A percentile compares a stretch with the other conserved stretches of the same genome.
Evolutionary conservation across 2,329 filamentous ascomycete species (phyloP).

Genomic region (Coniochaeta sp.): DNA sequence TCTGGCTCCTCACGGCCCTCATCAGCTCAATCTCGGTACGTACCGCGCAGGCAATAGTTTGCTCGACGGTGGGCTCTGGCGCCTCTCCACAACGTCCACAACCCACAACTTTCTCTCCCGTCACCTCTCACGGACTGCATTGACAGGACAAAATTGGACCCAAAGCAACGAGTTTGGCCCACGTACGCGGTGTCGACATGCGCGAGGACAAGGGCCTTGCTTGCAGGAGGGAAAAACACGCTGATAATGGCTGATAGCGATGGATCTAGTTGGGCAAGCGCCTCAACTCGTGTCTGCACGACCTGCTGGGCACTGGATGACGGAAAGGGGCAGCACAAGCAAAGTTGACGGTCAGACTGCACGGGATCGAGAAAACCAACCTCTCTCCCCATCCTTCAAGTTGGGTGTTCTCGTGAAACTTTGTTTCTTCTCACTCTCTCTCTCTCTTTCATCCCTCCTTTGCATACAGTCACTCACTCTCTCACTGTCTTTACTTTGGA

Average conservation of each 20-base stretch:
- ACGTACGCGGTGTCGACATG: not conserved
- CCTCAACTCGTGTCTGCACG: conserved; percentile 1
- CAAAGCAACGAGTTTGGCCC: not conserved
- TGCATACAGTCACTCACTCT: not conserved
- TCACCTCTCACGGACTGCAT: conserved; percentile 1
- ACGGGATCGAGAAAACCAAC: not conserved
- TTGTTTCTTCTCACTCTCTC: no score
- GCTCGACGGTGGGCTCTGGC: not conserved
- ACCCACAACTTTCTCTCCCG: not conserved
- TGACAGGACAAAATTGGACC: not conserved
- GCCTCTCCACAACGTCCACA: not conserved
- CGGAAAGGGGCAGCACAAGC: not conserved
- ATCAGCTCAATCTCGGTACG: not conserved
- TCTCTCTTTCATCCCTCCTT: not conserved
- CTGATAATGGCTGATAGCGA: no score
- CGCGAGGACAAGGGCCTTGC: not conserved
- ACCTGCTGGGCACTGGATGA: not conserved
- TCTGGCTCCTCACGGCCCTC: not conserved
- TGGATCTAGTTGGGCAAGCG: not conserved
- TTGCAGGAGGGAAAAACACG: not conserved
- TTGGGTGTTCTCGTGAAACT: not conserved
- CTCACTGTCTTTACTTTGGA: not conserved
- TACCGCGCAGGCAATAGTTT: conserved; percentile 2
- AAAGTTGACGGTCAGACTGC: not conserved
- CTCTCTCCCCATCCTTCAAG: not conserved